These are phyloP conservation scores for Calonectria pseudoreteaudii DNA, from an alignment of 2,329 filamentous ascomycete genomes.

Conservation along the genomic window DNA sequence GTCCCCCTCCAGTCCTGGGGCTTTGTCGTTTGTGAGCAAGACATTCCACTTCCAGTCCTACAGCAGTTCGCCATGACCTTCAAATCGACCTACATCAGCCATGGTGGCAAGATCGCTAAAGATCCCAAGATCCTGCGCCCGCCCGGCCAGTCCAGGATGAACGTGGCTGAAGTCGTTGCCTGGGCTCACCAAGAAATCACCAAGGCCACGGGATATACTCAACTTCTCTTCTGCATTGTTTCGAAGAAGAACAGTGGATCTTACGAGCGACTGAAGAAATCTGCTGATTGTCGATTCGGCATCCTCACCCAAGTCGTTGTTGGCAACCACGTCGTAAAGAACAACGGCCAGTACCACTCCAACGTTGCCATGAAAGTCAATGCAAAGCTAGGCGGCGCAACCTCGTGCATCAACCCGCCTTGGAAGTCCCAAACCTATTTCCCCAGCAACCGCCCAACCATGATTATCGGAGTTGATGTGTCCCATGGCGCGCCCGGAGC, in stretches of 20 bases:
- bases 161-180: slow-evolving; percentile 63
- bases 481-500: slow-evolving; percentile 83
- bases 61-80: slow-evolving; percentile 56
- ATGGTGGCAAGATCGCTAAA: slow-evolving; percentile 59
- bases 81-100: slow-evolving; percentile 57
- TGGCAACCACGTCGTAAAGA: slow-evolving; percentile 74
- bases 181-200: slow-evolving; percentile 62
- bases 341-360: slow-evolving; percentile 85
- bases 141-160: slow-evolving; percentile 48
- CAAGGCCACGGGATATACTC: slow-evolving; percentile 67
- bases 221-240: slow-evolving; percentile 85
- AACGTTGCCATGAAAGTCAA: slow-evolving; percentile 99
- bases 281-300: slow-evolving; percentile 86
- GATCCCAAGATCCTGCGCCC: slow-evolving; percentile 51
- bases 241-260: slow-evolving; percentile 75
- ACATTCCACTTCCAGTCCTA: slow-evolving; percentile 54
- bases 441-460: slow-evolving; percentile 66
- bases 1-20: slow-evolving; percentile 79
- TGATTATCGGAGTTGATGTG: slow-evolving; percentile 92
- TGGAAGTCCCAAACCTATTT: slow-evolving; percentile 52
- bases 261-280: slow-evolving; percentile 92
- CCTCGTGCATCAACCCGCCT: slow-evolving; percentile 59
- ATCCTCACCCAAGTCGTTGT: slow-evolving; percentile 88
- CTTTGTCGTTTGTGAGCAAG: slow-evolving; percentile 73
- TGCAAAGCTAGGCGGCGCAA: slow-evolving; percentile 90